Conservation (phyloP, 345 rosid species). For the Populus nigra region DNA sequence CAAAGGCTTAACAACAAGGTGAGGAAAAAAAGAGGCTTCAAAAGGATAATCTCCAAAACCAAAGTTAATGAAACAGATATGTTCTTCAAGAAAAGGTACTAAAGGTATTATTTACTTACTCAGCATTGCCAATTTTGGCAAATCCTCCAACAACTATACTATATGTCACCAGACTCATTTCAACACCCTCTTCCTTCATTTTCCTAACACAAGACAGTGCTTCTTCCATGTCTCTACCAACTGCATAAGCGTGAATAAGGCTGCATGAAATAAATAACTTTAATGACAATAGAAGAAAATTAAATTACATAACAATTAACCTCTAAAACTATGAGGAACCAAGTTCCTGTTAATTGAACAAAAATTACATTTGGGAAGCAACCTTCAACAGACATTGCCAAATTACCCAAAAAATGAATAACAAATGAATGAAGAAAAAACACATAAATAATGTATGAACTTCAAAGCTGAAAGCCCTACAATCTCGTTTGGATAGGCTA, state of each 20-base stretch:
- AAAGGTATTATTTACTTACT: constrained; percentile 50
- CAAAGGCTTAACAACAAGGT: neutral
- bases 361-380: neutral
- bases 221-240: constrained; percentile 98
- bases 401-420: neutral
- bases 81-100: neutral
- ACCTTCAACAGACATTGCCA: constrained; percentile 1
- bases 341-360: neutral
- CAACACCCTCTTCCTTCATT: constrained; percentile 87
- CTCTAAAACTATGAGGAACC: constrained; percentile 8
- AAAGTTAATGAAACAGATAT: neutral
- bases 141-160: constrained; percentile 79
- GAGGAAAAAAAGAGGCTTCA: neutral
- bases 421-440: neutral
- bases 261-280: constrained; percentile 70
- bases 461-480: neutral
- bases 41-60: neutral
- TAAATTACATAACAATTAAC: neutral
- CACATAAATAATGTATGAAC: neutral
- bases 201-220: constrained; percentile 88
- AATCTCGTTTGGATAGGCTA: neutral
- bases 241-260: constrained; percentile 97
- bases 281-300: constrained; percentile 24
- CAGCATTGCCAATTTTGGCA: constrained; percentile 72
- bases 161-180: constrained; percentile 88